These are phyloP conservation scores for Wakefieldia striispora DNA, from an alignment of 768 basidiomycete species.

Conservation along the genomic window DNA sequence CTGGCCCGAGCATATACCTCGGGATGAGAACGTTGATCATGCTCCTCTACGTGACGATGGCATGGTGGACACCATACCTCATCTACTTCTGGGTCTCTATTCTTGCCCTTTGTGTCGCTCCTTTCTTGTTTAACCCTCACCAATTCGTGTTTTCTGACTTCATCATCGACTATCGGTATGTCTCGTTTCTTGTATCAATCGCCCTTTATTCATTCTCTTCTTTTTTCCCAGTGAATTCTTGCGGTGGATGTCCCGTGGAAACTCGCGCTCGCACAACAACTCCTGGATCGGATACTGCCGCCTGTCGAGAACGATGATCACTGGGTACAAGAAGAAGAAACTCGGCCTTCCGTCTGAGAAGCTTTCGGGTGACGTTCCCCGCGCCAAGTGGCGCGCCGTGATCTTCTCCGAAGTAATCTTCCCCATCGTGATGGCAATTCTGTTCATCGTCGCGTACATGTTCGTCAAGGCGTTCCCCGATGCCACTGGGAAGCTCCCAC, in stretches of 20 bases:
- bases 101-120: slow-evolving; percentile 86
- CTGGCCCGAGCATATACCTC: slow-evolving; percentile 96
- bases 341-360: slow-evolving; percentile 98
- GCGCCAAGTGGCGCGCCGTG: slow-evolving; percentile 90
- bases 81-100: slow-evolving; percentile 99
- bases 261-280: slow-evolving; percentile 94
- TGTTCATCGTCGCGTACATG: slow-evolving; percentile 89
- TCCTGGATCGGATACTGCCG: slow-evolving; percentile 99
- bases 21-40: slow-evolving; percentile 92
- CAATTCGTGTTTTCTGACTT: slow-evolving; percentile 98
- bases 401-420: slow-evolving; percentile 85
- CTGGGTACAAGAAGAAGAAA: slow-evolving; percentile 99
- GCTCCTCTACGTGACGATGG: slow-evolving; percentile 90
- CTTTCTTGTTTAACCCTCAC: slow-evolving; percentile 99
- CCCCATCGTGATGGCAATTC: slow-evolving; percentile 78
- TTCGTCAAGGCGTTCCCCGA: slow-evolving; percentile 87
- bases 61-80: slow-evolving; percentile 88
- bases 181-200: neutral
- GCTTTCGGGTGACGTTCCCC: slow-evolving; percentile 90
- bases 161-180: slow-evolving; percentile 89
- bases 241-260: slow-evolving; percentile 98
- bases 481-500: slow-evolving; percentile 57
- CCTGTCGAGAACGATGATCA: slow-evolving; percentile 95
- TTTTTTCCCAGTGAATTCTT: slow-evolving; percentile 78
- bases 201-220: neutral